Evolutionary conservation across 441 rosid species (phyloP).

Genomic region (Syzygium syzygioides): DNA sequence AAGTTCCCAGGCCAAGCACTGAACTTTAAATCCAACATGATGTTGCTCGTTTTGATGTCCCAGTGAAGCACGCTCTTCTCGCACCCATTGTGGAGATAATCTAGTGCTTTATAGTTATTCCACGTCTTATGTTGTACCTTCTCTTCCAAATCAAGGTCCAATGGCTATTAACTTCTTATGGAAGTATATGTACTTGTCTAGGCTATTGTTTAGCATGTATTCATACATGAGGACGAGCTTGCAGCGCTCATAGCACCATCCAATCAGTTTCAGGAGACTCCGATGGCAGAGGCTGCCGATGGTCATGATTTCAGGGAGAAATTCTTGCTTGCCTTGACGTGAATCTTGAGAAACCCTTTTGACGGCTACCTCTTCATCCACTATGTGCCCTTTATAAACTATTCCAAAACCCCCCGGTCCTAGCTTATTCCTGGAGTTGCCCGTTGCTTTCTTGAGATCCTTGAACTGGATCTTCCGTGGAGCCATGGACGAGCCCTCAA

Average conservation of each 20-base stretch:
- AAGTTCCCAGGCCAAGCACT: slow-evolving; percentile 59
- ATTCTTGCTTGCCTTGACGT: slow-evolving; percentile 64
- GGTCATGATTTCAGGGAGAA: slow-evolving; percentile 64
- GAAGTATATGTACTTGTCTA: slow-evolving; percentile 39
- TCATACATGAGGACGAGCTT: slow-evolving; percentile 60
- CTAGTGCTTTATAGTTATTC: slow-evolving; percentile 25
- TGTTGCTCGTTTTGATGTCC: slow-evolving; percentile 39
- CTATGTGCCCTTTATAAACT: slow-evolving; percentile 24
- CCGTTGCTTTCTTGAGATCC: slow-evolving; percentile 49
- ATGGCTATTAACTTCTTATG: slow-evolving; percentile 12
- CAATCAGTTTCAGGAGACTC: slow-evolving; percentile 53
- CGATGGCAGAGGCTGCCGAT: slow-evolving; percentile 52
- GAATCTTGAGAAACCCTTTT: slow-evolving; percentile 53
- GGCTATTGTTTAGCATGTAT: slow-evolving; percentile 54
- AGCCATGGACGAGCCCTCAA: slow-evolving; percentile 27
- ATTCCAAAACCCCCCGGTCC: slow-evolving; percentile 72
- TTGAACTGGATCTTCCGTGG: slow-evolving; percentile 43
- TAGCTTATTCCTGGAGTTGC: slow-evolving; percentile 45
- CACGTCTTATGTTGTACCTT: slow-evolving; percentile 36
- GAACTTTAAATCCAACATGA: slow-evolving; percentile 60
- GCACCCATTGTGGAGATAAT: no score
- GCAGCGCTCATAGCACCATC: slow-evolving; percentile 61
- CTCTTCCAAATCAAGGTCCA: slow-evolving; percentile 38
- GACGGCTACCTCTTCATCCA: slow-evolving; percentile 46
- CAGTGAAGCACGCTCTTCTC: no score